These are phyloP conservation scores for Microdochium trichocladiopsis DNA, from an alignment of 2,329 filamentous ascomycete species.

Conservation along the genomic window DNA sequence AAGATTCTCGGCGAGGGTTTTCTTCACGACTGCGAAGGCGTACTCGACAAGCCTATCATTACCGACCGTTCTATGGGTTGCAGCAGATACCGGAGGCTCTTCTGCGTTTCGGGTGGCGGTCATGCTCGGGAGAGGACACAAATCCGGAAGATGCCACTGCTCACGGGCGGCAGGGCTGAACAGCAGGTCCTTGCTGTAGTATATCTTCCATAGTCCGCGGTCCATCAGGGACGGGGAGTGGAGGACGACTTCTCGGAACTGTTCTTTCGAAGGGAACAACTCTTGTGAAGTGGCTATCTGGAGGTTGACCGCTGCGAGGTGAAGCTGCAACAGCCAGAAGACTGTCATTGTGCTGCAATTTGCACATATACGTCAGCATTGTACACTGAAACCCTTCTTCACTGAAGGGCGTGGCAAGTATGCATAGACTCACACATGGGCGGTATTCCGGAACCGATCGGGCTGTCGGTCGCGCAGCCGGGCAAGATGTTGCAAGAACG, in stretches of 20 bases:
- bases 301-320: slow-evolving; percentile 17
- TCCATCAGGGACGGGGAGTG: slow-evolving; percentile 19
- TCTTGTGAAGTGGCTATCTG: slow-evolving; percentile 1
- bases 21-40: slow-evolving; percentile 21
- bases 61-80: slow-evolving; percentile 11
- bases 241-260: slow-evolving; percentile 16
- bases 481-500: slow-evolving; percentile 19
- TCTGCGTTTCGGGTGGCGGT: neutral
- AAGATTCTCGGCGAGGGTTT: slow-evolving; percentile 7
- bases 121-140: slow-evolving; percentile 17
- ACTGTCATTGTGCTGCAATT: slow-evolving; percentile 14
- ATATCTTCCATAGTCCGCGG: slow-evolving; percentile 18
- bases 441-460: slow-evolving; percentile 23
- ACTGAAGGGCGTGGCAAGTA: neutral
- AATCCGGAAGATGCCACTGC: slow-evolving; percentile 20
- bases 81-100: too few relatives aligned
- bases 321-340: slow-evolving; percentile 27
- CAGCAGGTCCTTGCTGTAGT: slow-evolving; percentile 23
- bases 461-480: slow-evolving; percentile 16
- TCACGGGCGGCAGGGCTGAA: slow-evolving; percentile 20
- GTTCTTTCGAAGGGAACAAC: neutral
- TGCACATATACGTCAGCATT: neutral
- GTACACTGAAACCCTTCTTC: too few relatives aligned
- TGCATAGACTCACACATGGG: slow-evolving; percentile 16
- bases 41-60: slow-evolving; percentile 14